Conservation (phyloP, 768 basidiomycete species). For the Calocybe gangraenosa region DNA sequence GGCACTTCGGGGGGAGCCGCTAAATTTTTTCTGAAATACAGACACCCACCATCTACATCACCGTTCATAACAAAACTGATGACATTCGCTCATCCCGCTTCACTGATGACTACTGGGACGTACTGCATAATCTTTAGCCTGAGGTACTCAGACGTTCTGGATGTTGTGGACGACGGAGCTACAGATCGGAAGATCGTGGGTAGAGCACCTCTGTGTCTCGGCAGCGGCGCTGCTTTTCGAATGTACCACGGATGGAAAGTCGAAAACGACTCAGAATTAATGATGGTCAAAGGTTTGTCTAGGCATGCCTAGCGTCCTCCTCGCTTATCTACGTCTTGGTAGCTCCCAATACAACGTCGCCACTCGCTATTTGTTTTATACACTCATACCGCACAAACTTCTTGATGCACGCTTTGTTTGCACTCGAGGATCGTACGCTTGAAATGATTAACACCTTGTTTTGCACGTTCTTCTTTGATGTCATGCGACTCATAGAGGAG, state of each 20-base stretch:
- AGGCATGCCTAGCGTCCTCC: neutral
- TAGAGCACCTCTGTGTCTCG: constrained; percentile 8
- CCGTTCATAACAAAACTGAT: neutral
- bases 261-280: constrained; percentile 3
- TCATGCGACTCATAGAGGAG: constrained; percentile 8
- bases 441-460: constrained; percentile 8
- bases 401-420: constrained; percentile 9
- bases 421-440: constrained; percentile 4
- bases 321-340: neutral
- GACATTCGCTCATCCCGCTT: neutral
- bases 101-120: neutral
- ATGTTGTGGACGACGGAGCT: neutral
- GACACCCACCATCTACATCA: constrained; percentile 5
- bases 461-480: constrained; percentile 6
- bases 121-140: constrained; percentile 6
- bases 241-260: constrained; percentile 2
- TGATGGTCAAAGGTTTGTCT: constrained; percentile 4
- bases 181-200: neutral
- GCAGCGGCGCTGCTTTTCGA: constrained; percentile 3
- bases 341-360: constrained; percentile 6
- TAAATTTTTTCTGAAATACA: constrained; percentile 16
- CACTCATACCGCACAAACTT: constrained; percentile 6
- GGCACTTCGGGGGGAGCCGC: constrained; percentile 13
- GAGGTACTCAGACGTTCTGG: constrained; percentile 3
- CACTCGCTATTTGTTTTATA: constrained; percentile 7